phyloP scores from a whole-genome alignment of 129 eudicot genomes.

The Ambrosia artemisiifolia region DNA sequence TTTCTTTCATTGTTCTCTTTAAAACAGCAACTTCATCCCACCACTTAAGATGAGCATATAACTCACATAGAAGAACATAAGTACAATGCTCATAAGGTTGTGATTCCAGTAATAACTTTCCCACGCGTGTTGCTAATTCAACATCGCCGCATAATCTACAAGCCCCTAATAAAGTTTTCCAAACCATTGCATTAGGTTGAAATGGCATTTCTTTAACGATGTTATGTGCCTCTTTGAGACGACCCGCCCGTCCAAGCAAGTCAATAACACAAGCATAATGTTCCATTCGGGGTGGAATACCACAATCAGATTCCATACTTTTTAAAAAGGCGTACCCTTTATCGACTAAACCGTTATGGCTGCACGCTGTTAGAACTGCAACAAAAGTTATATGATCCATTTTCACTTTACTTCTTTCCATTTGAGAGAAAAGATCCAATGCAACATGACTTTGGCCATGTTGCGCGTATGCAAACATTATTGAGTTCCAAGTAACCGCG shows the following conservation, averaged over 20 bases:
- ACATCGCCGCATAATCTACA: conserved; percentile 88
- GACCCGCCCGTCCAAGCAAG: conserved; percentile 74
- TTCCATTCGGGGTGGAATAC: conserved; percentile 75
- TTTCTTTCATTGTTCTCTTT: conserved; percentile 75
- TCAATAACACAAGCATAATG: conserved; percentile 92
- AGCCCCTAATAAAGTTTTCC: conserved; percentile 79
- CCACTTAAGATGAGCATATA: conserved; percentile 60
- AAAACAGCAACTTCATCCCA: conserved; percentile 73
- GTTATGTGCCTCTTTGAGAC: conserved; percentile 54
- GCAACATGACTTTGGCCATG: conserved; percentile 75
- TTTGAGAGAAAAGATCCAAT: conserved; percentile 57
- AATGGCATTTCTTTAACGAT: conserved; percentile 67
- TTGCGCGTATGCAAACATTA: conserved; percentile 86
- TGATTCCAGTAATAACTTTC: conserved; percentile 45
- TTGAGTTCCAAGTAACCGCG: conserved; percentile 82
- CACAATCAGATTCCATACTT: conserved; percentile 66
- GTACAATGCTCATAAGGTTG: conserved; percentile 85
- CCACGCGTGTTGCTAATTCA: conserved; percentile 58
- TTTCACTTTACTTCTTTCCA: conserved; percentile 53
- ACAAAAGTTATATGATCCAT: conserved; percentile 87
- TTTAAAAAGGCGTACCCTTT: conserved; percentile 55
- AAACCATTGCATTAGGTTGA: conserved; percentile 82
- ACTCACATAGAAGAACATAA: conserved; percentile 80
- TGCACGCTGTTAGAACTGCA: conserved; percentile 86
- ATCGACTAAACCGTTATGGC: conserved; percentile 78